Base-by-base conservation (phyloP, 805 yeast species). In the Myxozyma kluyveri region DNA sequence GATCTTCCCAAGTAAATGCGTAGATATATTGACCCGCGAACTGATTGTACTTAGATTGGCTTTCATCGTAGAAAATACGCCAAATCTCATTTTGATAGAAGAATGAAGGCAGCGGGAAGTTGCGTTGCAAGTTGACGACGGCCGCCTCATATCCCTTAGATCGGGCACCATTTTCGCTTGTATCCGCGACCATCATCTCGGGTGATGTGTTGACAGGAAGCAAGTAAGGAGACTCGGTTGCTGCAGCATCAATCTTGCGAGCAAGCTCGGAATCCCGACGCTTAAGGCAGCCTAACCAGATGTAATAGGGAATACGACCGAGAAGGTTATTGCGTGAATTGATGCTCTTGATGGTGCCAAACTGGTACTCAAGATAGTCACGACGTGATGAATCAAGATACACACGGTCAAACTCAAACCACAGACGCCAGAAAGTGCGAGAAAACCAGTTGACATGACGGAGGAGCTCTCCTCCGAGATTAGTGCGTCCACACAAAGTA, bases 1-100 rank as follows among this genome's bases (percentile, higher is more conserved):
- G 95, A 65, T 87, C 95, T 69, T 86, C 95, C 95, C 95, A 86
- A 4, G 95, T 86, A 69, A 86, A 86, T 3, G 95, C 90, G 65
- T 86, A 87, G 54, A 86, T 87, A 67, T 85, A 86, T 69, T 86
- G 89, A 64, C 84, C 77, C 53, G 78, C 80, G 72, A 86, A 86
- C 67, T 85, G 89, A 45, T 76, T 78, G 65, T 83, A 83, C 60
- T 77, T 77, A 5, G 84, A 81, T 63, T 79, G 79, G 59, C 81
- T 66, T 63, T 84, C 91, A 66, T 86, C 88, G 63, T 82, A 86
- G 69, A 81, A 86, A 38, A 86, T 88, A 63, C 95, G 76, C 84
- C 90, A 86, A 23, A 81, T 75, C 65, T 86, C 86, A 45, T 70
- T 74, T 69, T 87, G 95, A 70, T 86, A 86, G 69, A 85, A 87